These are phyloP conservation scores for Leccinum laetum DNA, from an alignment of 1,284 basidiomycete species.

Conservation along the genomic window DNA sequence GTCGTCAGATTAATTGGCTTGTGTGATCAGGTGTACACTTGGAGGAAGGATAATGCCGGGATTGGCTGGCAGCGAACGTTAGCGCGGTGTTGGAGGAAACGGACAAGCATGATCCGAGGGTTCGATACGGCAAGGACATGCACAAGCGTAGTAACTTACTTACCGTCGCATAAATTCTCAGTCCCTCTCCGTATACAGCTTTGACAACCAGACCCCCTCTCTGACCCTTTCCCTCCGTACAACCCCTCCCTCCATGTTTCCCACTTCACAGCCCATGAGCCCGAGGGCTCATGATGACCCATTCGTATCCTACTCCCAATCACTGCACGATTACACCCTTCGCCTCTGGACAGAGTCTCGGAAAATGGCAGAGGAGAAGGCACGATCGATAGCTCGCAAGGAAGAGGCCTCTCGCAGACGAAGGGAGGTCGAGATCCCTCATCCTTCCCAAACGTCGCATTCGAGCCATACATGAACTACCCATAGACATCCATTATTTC, in stretches of 20 bases:
- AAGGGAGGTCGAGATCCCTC: constrained; percentile 17
- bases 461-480: constrained; percentile 18
- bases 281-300: constrained; percentile 27
- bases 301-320: no score
- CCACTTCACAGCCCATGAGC: background rate
- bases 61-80: background rate
- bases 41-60: background rate
- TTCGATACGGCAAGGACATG: constrained; percentile 11
- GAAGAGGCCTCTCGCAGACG: constrained; percentile 28
- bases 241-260: background rate
- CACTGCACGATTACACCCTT: constrained; percentile 60
- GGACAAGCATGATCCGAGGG: constrained; percentile 22
- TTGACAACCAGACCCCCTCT: constrained; percentile 3
- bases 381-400: constrained; percentile 31
- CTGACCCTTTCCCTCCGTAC: background rate
- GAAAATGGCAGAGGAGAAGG: constrained; percentile 55
- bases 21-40: background rate
- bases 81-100: constrained; percentile 14
- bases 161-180: constrained; percentile 28
- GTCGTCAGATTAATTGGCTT: background rate
- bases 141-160: constrained; percentile 3
- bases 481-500: constrained; percentile 4
- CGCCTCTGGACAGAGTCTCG: constrained; percentile 67
- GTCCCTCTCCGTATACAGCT: constrained; percentile 2
- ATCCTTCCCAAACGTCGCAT: constrained; percentile 5